phyloP scores from a whole-genome alignment of 1,284 basidiomycete species.

The Gymnopus androsaceus region DNA sequence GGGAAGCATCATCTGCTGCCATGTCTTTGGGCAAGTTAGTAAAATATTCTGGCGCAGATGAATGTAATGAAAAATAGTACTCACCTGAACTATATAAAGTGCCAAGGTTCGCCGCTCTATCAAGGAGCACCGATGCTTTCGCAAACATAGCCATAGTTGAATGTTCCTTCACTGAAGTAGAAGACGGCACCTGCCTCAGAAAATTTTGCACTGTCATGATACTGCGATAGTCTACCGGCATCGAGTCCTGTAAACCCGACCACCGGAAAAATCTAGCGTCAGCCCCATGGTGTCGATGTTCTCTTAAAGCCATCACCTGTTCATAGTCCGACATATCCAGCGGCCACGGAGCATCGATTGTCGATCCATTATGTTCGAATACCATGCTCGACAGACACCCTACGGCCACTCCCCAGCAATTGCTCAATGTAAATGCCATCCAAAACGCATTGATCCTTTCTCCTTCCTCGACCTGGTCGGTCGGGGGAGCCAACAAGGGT shows the following conservation, averaged over 20 bases:
- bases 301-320: slow-evolving; percentile 35
- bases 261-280: background rate
- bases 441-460: slow-evolving; percentile 63
- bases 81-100: background rate
- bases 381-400: slow-evolving; percentile 36
- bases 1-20: slow-evolving; percentile 4
- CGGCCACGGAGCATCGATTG: slow-evolving; percentile 63
- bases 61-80: background rate
- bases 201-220: slow-evolving; percentile 15
- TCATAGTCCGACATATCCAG: slow-evolving; percentile 47
- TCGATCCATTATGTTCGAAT: slow-evolving; percentile 45
- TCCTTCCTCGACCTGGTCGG: slow-evolving; percentile 49
- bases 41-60: background rate
- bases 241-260: background rate
- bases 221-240: slow-evolving; percentile 7
- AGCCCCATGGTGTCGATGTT: background rate
- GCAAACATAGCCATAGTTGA: slow-evolving; percentile 12
- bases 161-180: slow-evolving; percentile 9
- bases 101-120: slow-evolving; percentile 6
- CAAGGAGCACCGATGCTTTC: slow-evolving; percentile 15
- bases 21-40: background rate
- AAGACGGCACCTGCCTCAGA: slow-evolving; percentile 5
- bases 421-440: slow-evolving; percentile 54
- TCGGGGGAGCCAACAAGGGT: slow-evolving; percentile 32
- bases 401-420: slow-evolving; percentile 50